These are phyloP conservation scores for Mycena floridula DNA, from an alignment of 768 basidiomycete genomes.

Conservation along the genomic window DNA sequence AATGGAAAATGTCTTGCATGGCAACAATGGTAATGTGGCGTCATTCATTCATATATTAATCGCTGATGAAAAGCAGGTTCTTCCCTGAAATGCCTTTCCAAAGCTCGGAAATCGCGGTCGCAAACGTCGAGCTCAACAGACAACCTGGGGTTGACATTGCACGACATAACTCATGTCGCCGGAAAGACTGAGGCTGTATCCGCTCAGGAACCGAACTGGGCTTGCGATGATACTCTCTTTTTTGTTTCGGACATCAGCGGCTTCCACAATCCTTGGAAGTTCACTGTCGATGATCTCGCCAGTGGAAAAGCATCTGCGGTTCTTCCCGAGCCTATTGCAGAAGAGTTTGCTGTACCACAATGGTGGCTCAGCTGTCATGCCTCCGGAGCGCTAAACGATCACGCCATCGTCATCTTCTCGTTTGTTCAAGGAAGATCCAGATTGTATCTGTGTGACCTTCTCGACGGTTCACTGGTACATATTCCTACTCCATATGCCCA, in stretches of 20 bases:
- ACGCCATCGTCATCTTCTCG: slow-evolving; percentile 20
- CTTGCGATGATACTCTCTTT: slow-evolving; percentile 32
- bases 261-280: slow-evolving; percentile 46
- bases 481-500: slow-evolving; percentile 36
- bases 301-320: slow-evolving; percentile 1
- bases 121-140: slow-evolving; percentile 20
- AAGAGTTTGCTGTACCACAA: slow-evolving; percentile 18
- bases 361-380: slow-evolving; percentile 17
- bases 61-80: too few species aligned
- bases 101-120: slow-evolving; percentile 37
- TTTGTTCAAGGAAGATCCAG: slow-evolving; percentile 22
- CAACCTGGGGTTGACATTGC: slow-evolving; percentile 13
- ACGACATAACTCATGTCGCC: slow-evolving; percentile 28
- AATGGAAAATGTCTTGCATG: slow-evolving; percentile 46
- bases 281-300: slow-evolving; percentile 20
- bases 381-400: slow-evolving; percentile 15
- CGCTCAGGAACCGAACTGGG: slow-evolving; percentile 42
- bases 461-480: slow-evolving; percentile 16
- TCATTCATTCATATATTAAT: too few species aligned
- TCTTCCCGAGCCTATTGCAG: slow-evolving; percentile 4
- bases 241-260: slow-evolving; percentile 47
- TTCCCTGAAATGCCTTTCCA: slow-evolving; percentile 68
- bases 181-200: slow-evolving; percentile 30
- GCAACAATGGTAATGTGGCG: slow-evolving; percentile 58
- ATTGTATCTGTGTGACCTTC: slow-evolving; percentile 20